phyloP scores from a whole-genome alignment of 1,284 basidiomycete species.

The Tilletia setariae region DNA sequence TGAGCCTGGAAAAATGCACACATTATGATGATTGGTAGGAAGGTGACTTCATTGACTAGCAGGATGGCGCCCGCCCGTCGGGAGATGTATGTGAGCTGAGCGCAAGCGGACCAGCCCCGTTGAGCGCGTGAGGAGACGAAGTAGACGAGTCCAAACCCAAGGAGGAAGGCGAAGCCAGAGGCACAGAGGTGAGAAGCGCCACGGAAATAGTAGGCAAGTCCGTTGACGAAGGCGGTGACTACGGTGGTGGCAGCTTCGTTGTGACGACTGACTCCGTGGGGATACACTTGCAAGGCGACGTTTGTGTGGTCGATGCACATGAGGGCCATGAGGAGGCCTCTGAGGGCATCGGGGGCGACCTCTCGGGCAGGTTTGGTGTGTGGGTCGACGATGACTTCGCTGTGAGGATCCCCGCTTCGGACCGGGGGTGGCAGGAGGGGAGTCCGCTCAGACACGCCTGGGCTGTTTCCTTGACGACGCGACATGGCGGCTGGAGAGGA shows the following conservation, averaged over 20 bases:
- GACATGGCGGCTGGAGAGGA: neutral
- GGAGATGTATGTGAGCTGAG: conserved; percentile 26
- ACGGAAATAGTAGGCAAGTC: conserved; percentile 24
- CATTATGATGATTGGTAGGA: conserved; percentile 19
- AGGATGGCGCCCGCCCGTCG: conserved; percentile 27
- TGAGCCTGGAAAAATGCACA: too few relatives aligned
- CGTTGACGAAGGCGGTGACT: conserved; percentile 27
- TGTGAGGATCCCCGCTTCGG: conserved; percentile 13
- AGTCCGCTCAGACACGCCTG: neutral
- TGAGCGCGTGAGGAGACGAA: conserved; percentile 24
- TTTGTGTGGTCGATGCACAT: conserved; percentile 40
- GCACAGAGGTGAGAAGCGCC: conserved; percentile 38
- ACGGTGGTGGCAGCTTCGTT: conserved; percentile 26
- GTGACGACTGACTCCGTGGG: conserved; percentile 32
- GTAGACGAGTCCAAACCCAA: conserved; percentile 41
- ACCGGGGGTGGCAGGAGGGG: conserved; percentile 19
- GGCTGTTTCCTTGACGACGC: neutral
- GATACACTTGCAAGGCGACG: conserved; percentile 31
- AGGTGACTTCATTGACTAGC: conserved; percentile 28
- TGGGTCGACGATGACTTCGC: neutral
- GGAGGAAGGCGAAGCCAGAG: conserved; percentile 36
- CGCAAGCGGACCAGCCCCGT: conserved; percentile 23
- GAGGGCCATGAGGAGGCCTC: conserved; percentile 36
- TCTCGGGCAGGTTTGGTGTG: conserved; percentile 21
- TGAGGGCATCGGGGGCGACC: conserved; percentile 38